A percentile compares a stretch with the other conserved stretches of the same genome.
Conservation (phyloP, 306 rosid genomes). For the Rosa multiflora region DNA sequence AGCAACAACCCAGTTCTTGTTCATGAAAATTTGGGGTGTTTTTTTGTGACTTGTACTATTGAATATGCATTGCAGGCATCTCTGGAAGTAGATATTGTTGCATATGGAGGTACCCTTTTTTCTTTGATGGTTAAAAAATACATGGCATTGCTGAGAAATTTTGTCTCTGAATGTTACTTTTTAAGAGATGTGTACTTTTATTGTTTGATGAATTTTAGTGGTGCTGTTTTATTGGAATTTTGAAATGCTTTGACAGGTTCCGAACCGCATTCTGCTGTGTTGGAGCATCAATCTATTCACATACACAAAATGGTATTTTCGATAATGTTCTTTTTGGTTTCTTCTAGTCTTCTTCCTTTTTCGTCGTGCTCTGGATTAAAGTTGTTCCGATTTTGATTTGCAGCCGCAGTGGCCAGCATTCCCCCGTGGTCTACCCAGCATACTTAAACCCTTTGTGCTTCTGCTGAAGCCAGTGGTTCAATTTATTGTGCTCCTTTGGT, state of each 20-base stretch:
- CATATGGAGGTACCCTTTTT: constrained; percentile 74
- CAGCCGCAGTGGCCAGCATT: constrained; percentile 74
- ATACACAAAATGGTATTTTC: constrained; percentile 66
- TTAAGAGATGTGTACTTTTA: background rate
- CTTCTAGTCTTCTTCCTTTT: background rate
- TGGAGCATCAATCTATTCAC: constrained; percentile 67
- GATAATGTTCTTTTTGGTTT: background rate
- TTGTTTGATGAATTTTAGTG: constrained; percentile 2
- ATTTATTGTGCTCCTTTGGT: constrained; percentile 78
- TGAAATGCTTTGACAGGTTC: constrained; percentile 59
- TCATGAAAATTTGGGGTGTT: background rate
- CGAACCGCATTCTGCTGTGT: constrained; percentile 69
- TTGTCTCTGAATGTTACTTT: background rate
- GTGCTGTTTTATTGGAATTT: constrained; percentile 9
- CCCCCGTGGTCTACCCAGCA: constrained; percentile 50
- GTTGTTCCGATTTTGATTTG: constrained; percentile 13
- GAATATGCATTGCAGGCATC: constrained; percentile 63
- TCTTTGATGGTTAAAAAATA: background rate
- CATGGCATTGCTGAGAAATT: background rate
- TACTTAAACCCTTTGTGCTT: constrained; percentile 62
- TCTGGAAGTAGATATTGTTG: constrained; percentile 80
- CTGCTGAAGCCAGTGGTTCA: constrained; percentile 80
- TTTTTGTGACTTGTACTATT: background rate
- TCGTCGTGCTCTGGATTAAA: background rate
- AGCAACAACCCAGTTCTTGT: constrained; percentile 9